These are phyloP conservation scores for Colletotrichum caudatum DNA, from an alignment of 2,329 filamentous ascomycete species.

Conservation along the genomic window DNA sequence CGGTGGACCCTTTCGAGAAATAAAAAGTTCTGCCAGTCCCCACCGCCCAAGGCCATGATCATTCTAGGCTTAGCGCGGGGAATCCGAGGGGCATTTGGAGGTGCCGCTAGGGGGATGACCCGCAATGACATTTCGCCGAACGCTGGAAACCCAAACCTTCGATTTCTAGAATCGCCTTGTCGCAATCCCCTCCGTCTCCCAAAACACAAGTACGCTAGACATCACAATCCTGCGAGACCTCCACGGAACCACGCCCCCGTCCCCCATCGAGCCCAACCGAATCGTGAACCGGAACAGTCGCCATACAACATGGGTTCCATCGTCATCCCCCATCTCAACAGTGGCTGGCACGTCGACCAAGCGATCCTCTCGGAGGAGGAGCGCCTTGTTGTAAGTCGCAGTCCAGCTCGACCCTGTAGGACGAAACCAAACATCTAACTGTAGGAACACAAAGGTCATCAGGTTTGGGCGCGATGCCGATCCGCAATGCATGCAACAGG, in stretches of 20 bases:
- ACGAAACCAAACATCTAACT: constrained; percentile 7
- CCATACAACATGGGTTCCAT: constrained; percentile 76
- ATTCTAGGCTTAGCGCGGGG: constrained; percentile 33
- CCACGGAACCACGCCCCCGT: not conserved
- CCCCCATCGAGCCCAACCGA: not conserved
- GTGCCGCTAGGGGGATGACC: constrained; percentile 20
- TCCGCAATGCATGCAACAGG: constrained; percentile 79
- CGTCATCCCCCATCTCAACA: constrained; percentile 89
- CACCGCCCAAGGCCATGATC: constrained; percentile 32
- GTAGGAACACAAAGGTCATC: constrained; percentile 4
- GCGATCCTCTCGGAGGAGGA: constrained; percentile 77
- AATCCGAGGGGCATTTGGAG: constrained; percentile 22
- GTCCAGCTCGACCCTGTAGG: constrained; percentile 53
- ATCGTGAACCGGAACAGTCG: not conserved
- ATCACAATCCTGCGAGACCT: not conserved
- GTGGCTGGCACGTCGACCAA: constrained; percentile 87
- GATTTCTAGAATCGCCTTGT: constrained; percentile 24
- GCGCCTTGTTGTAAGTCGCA: constrained; percentile 91
- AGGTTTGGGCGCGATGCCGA: constrained; percentile 77
- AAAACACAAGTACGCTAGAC: not conserved
- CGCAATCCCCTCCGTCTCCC: constrained; percentile 1
- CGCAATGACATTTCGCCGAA: constrained; percentile 39
- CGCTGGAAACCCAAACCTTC: constrained; percentile 10
- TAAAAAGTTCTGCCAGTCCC: constrained; percentile 43
- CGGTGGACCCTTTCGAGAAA: constrained; percentile 39